Evolutionary conservation across 2,329 filamentous ascomycete species (phyloP), one percentile per base, ranked within the genome.

Genomic region (Ophiostoma quercus): DNA sequence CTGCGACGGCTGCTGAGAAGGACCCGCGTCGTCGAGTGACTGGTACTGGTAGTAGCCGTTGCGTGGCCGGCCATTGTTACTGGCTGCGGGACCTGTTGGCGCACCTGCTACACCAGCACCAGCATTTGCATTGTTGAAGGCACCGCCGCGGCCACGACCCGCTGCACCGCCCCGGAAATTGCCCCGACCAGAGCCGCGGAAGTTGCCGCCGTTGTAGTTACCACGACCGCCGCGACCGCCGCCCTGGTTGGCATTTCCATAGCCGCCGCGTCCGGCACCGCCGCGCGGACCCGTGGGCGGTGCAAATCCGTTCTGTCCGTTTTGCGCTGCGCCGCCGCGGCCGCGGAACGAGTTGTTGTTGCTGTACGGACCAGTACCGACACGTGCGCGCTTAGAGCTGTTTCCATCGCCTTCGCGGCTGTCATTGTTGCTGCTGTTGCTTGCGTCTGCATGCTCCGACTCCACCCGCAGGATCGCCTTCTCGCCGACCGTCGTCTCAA

Each of bases 401-500:
- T 65, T 12, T 22, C 39, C 66, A 16, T 51, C 41, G 25, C 37
- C n/a, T 8, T 47, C 41, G 43, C 25, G 25, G 57, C 29, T 34
- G 57, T 14, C 22, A 22, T 37, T 37, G 8, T 39, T 37, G 47
- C 4, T 51, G 14, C 14, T 22, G 25, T 16, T 37, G 39, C 25
- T 12, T 14, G 41, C 19, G 39, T 41, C 47, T 11, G 12, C 19
- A 67, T 88, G 81, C 73, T 94, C 91, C 68, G 88, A 83, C 77
- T 97, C 92, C 66, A 98, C 89, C 1, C 91, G 86, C 68, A 98
- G 80, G 73, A 95, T 84, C 19, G 92, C 87, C 80, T 96, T 97
- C 80, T 98, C 94, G 22, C 91, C 91, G 1, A 98, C 92, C 0
- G 87, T 88, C 0, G 91, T 93, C 73, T 96, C 92, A 75, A 98